Conservation (phyloP, 495 filamentous ascomycete species). For the Pseudevernia furfuracea region DNA sequence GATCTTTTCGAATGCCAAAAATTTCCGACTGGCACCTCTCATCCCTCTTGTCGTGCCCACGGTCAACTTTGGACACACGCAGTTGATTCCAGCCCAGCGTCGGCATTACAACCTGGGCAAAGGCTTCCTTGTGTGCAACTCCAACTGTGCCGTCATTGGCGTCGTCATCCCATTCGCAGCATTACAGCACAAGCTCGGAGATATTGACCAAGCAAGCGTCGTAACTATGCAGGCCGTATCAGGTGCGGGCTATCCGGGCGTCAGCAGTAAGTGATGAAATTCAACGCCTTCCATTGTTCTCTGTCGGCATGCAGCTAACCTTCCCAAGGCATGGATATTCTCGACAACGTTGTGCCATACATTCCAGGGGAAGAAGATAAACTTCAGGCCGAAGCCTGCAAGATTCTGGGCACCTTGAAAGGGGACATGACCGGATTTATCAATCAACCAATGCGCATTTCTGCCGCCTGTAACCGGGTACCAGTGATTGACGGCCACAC, state of each 20-base stretch:
- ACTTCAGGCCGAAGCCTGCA: slow-evolving; percentile 74
- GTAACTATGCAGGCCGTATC: slow-evolving; percentile 86
- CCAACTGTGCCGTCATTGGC: slow-evolving; percentile 64
- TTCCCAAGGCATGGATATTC: slow-evolving; percentile 49
- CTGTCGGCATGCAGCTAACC: background rate
- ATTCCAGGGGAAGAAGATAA: slow-evolving; percentile 89
- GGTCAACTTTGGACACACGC: too few relatives aligned
- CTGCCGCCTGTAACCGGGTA: slow-evolving; percentile 76
- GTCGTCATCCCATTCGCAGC: slow-evolving; percentile 84
- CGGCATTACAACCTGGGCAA: too few relatives aligned
- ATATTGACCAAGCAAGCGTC: slow-evolving; percentile 65
- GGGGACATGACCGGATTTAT: slow-evolving; percentile 59
- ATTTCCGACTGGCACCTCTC: too few relatives aligned
- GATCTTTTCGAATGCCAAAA: too few relatives aligned
- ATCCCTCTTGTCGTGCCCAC: too few relatives aligned
- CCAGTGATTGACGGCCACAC: slow-evolving; percentile 79
- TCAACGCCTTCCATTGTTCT: background rate
- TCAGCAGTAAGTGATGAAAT: too few relatives aligned
- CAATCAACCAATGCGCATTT: slow-evolving; percentile 59
- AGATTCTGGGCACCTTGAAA: slow-evolving; percentile 71
- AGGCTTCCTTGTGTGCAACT: too few relatives aligned
- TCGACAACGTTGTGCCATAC: slow-evolving; percentile 81
- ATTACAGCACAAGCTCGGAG: slow-evolving; percentile 68
- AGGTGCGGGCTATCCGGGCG: too few relatives aligned
- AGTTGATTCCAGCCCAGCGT: too few relatives aligned